A percentile compares a stretch with the other conserved stretches of the same genome.
Conservation (phyloP, 1,284 basidiomycete genomes). For the Ganoderma lucidum region DNA sequence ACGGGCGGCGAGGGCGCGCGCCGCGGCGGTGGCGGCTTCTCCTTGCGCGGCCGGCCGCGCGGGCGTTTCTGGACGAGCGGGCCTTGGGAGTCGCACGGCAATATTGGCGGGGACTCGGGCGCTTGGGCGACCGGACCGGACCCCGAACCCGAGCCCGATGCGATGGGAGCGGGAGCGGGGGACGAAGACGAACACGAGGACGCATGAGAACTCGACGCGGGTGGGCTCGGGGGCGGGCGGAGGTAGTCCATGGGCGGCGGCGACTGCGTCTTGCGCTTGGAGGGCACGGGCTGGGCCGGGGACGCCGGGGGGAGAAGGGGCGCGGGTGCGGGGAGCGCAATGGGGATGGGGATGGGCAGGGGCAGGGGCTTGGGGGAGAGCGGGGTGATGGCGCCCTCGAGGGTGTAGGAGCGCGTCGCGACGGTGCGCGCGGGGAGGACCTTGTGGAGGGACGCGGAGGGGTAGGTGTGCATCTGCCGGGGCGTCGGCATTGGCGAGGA, state of each 20-base stretch:
- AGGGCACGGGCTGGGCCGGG: background rate
- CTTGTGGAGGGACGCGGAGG: constrained; percentile 10
- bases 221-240: constrained; percentile 16
- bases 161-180: background rate
- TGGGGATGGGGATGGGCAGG: background rate
- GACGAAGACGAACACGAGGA: background rate
- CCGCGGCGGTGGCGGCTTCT: constrained; percentile 2
- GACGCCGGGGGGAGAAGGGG: background rate
- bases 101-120: background rate
- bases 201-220: background rate
- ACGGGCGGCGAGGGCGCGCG: constrained; percentile 17
- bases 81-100: background rate
- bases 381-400: constrained; percentile 33
- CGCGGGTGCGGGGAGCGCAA: background rate
- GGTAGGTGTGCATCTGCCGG: background rate
- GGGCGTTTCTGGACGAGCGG: constrained; percentile 24
- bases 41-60: constrained; percentile 36
- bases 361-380: constrained; percentile 16
- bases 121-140: background rate
- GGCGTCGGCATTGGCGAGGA: too few species aligned
- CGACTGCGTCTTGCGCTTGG: constrained; percentile 17
- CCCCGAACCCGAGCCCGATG: background rate
- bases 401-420: constrained; percentile 31
- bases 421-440: constrained; percentile 14
- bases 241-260: constrained; percentile 27